Conservation (phyloP, 805 yeast genomes). For the Candida anglica region DNA sequence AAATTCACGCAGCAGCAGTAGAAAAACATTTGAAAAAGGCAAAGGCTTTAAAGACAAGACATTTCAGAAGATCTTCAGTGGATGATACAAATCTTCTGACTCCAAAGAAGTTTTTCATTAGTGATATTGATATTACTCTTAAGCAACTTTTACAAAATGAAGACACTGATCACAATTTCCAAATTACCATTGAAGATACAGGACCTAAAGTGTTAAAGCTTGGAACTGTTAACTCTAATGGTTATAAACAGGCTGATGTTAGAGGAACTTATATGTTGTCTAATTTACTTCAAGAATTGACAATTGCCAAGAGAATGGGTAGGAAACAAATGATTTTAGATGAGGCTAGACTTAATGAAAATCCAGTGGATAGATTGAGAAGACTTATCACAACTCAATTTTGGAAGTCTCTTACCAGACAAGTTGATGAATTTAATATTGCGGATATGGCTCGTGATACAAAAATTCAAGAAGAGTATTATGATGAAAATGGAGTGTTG, state of each 20-base stretch:
- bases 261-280: constrained; percentile 89
- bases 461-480: constrained; percentile 55
- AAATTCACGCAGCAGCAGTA: constrained; percentile 5
- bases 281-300: constrained; percentile 81
- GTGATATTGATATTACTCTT: constrained; percentile 71
- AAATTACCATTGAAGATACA: constrained; percentile 42
- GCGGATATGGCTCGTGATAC: constrained; percentile 73
- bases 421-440: constrained; percentile 58
- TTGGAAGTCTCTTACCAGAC: constrained; percentile 77
- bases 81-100: constrained; percentile 20
- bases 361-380: constrained; percentile 75
- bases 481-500: constrained; percentile 25
- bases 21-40: constrained; percentile 2
- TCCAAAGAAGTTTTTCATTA: constrained; percentile 60
- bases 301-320: constrained; percentile 80
- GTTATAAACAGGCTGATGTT: constrained; percentile 66
- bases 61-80: constrained; percentile 25
- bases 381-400: constrained; percentile 72
- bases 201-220: constrained; percentile 27
- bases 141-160: constrained; percentile 66
- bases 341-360: constrained; percentile 79
- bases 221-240: constrained; percentile 78
- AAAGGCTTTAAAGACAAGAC: background rate
- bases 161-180: constrained; percentile 81
- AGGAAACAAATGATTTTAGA: constrained; percentile 74